A percentile compares a stretch with the other conserved stretches of the same genome.
Evolutionary conservation across 106 monocot genomes (phyloP).

Genomic region (Narthecium ossifragum): DNA sequence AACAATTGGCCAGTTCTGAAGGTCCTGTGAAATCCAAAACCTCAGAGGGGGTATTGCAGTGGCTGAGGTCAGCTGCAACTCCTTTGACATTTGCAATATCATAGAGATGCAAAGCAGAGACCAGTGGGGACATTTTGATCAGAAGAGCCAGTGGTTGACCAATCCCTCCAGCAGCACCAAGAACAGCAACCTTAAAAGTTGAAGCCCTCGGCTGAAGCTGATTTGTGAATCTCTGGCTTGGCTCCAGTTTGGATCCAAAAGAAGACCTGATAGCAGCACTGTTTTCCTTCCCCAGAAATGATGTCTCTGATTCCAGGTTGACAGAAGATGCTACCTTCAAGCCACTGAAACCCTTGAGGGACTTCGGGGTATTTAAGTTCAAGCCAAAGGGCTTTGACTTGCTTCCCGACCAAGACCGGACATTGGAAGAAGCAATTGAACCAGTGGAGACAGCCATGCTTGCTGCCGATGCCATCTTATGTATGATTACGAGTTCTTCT

Average conservation of each 20-base stretch:
- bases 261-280: constrained; percentile 19
- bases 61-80: constrained; percentile 44
- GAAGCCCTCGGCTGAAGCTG: constrained; percentile 22
- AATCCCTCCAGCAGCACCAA: constrained; percentile 54
- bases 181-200: constrained; percentile 43
- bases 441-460: constrained; percentile 12
- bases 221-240: constrained; percentile 8
- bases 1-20: constrained; percentile 31
- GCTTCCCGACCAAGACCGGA: constrained; percentile 14
- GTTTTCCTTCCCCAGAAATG: constrained; percentile 40
- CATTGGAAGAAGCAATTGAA: constrained; percentile 10
- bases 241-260: constrained; percentile 11
- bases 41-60: constrained; percentile 49
- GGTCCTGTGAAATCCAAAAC: constrained; percentile 56
- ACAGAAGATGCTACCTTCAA: constrained; percentile 38
- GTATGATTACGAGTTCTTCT: background rate
- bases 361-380: constrained; percentile 8
- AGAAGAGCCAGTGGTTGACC: constrained; percentile 59
- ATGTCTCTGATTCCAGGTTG: constrained; percentile 14
- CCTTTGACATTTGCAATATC: constrained; percentile 57
- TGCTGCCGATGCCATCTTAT: constrained; percentile 20
- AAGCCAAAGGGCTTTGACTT: constrained; percentile 14
- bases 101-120: constrained; percentile 54
- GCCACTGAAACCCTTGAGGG: constrained; percentile 30
- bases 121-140: constrained; percentile 68